Evolutionary conservation across 2,329 filamentous ascomycete species (phyloP).

Genomic region (Colletotrichum theobromicola): DNA sequence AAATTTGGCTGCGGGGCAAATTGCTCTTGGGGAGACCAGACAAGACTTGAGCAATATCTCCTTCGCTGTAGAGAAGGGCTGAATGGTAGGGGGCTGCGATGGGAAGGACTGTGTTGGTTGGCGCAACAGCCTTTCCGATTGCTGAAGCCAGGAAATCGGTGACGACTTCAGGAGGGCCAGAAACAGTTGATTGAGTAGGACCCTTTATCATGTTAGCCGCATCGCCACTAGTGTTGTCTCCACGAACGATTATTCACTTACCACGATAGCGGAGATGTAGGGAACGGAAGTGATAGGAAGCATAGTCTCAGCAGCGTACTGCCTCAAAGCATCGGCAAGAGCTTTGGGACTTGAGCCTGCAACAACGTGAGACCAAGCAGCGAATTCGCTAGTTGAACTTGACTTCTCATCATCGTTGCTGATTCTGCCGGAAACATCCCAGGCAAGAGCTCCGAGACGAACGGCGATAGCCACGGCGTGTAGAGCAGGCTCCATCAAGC

Average conservation of each 20-base stretch:
- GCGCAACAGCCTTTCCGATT: not conserved
- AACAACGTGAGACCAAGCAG: not conserved
- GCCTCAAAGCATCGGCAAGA: not conserved
- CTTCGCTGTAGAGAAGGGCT: not conserved
- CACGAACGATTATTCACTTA: too few relatives aligned
- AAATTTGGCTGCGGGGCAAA: not conserved
- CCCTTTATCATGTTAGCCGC: not conserved
- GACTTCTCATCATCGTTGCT: not conserved
- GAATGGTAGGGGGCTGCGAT: not conserved
- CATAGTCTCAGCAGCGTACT: not conserved
- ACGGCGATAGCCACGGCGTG: not conserved
- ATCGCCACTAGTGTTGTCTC: not conserved
- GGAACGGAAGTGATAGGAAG: not conserved
- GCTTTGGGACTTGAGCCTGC: not conserved
- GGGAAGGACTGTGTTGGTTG: not conserved
- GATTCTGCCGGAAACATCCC: not conserved
- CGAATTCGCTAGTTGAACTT: not conserved
- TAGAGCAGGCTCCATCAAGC: not conserved
- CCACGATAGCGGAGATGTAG: not conserved
- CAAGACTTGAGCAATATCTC: not conserved
- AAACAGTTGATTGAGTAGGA: not conserved
- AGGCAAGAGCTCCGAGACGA: not conserved
- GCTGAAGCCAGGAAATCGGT: not conserved
- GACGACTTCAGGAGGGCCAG: not conserved
- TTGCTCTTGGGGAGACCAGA: not conserved